Percentiles rank a stretch among this genome's conserved stretches.
These are phyloP conservation scores for Colletotrichum sublineola DNA, from an alignment of 2,329 filamentous ascomycete species.

Conservation along the genomic window DNA sequence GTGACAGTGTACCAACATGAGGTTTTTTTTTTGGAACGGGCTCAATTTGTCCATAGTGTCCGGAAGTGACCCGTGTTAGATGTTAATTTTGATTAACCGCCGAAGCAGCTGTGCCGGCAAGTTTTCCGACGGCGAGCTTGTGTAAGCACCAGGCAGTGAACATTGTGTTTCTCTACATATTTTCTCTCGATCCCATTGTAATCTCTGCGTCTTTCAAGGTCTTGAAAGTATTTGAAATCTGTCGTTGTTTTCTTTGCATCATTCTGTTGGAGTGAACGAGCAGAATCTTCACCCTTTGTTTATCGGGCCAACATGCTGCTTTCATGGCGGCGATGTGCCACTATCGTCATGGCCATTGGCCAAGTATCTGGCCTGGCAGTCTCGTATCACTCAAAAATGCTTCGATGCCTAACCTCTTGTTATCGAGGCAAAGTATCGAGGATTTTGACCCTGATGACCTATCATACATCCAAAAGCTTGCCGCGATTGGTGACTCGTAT, in stretches of 20 bases:
- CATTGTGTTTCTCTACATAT: neutral
- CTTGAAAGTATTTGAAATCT: neutral
- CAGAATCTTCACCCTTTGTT: neutral
- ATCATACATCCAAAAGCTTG: conserved; percentile 39
- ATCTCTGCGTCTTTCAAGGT: neutral
- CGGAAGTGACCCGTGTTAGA: neutral
- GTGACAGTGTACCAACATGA: neutral
- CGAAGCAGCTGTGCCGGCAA: neutral
- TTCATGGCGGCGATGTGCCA: neutral
- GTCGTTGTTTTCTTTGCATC: neutral
- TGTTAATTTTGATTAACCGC: neutral
- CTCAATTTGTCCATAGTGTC: neutral
- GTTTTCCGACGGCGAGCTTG: neutral
- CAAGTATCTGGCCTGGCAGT: neutral
- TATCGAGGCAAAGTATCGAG: neutral
- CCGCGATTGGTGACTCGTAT: conserved; percentile 43
- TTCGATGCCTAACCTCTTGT: neutral
- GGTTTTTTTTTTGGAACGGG: neutral
- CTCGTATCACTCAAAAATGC: neutral
- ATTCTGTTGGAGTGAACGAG: neutral
- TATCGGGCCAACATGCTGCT: neutral
- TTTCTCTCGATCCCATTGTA: neutral
- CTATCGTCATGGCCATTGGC: neutral
- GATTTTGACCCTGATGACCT: conserved; percentile 17
- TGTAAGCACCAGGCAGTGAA: neutral